phyloP scores from a whole-genome alignment of 2,329 filamentous ascomycete species.

The Myriosclerotinia duriaeana region DNA sequence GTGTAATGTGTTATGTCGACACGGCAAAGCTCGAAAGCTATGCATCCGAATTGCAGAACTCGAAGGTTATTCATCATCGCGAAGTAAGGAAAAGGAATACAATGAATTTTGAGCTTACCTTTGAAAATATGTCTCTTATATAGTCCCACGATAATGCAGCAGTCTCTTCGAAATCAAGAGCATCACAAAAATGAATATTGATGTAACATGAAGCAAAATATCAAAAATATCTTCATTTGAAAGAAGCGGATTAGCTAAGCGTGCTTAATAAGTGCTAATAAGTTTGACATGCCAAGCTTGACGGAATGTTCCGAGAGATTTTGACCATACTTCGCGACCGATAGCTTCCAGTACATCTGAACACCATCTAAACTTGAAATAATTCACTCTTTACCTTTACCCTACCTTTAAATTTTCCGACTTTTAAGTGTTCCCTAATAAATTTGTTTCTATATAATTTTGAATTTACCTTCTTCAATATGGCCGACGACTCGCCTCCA shows the following conservation, averaged over 20 bases:
- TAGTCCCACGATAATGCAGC: neutral
- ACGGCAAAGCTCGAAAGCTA: conserved; percentile 38
- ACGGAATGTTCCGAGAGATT: conserved; percentile 10
- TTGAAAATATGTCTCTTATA: neutral
- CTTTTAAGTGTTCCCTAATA: neutral
- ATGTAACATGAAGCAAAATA: neutral
- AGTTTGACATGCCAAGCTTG: neutral
- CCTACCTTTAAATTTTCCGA: neutral
- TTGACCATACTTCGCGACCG: neutral
- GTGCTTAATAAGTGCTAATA: no score
- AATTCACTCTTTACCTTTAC: neutral
- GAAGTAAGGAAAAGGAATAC: neutral
- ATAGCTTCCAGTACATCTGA: neutral
- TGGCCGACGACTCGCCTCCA: conserved; percentile 52
- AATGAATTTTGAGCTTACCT: conserved; percentile 2
- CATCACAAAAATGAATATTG: neutral
- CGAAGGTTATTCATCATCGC: conserved; percentile 36
- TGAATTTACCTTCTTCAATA: conserved; percentile 32
- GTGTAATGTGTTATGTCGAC: conserved; percentile 39
- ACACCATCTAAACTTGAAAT: neutral
- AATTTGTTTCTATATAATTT: conserved; percentile 1
- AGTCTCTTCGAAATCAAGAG: neutral
- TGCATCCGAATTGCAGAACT: conserved; percentile 40
- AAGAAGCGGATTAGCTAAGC: no score
- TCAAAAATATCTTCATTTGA: no score